Base-by-base conservation (phyloP, 2,329 filamentous ascomycete genomes). In the Claviceps sp. region DNA sequence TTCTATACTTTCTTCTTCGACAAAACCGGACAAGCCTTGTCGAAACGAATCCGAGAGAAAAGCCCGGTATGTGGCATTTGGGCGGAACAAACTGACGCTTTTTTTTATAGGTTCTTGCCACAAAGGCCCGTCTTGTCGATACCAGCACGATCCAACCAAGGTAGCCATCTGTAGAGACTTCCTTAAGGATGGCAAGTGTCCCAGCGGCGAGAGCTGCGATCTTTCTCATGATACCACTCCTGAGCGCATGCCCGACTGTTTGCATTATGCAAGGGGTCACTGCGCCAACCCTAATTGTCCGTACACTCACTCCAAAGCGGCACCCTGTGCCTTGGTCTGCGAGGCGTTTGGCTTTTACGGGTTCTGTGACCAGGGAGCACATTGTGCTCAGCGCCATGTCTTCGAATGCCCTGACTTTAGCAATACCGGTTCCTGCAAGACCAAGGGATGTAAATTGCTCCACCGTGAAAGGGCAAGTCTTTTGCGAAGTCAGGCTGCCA, bases 401-500 rank as follows among this genome's bases (percentile, higher is more conserved):
- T 85, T 85, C 70, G 91, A 97, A 68, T 97, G 93, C 68, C 91
- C 93, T 56, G 86, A 95, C 66, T 96, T 94, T 73, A 87, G 88
- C 77, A 95, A 95, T 70, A 88, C 80, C 55, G 91, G 91, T 61
- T 74, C 76, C 56, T 98, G 93, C 79, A 82, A 82, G 65, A 82
- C 79, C 65, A 82, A 84, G 68, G 82, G 84, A 58, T 97, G 91
- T 74, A 86, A 85, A 65, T 78, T 95, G 51, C 85, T 82, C 54
- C 93, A 98, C 70, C 81, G 91, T 65, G 87, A 93, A 71, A 83
- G 87, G 69, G 89, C 89, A 65, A 89, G 86, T 73, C 74, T 84
- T 64, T 76, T 84, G 62, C 85, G 88, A 63, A 83, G 84, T 66
- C 79, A 67, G 79, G 78, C 67, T 74, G 76, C 60, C 70, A 68